A percentile compares a stretch with the other conserved stretches of the same genome.
Evolutionary conservation across 495 filamentous ascomycete genomes (phyloP).

Genomic region (Tuber microsphaerosporum): DNA sequence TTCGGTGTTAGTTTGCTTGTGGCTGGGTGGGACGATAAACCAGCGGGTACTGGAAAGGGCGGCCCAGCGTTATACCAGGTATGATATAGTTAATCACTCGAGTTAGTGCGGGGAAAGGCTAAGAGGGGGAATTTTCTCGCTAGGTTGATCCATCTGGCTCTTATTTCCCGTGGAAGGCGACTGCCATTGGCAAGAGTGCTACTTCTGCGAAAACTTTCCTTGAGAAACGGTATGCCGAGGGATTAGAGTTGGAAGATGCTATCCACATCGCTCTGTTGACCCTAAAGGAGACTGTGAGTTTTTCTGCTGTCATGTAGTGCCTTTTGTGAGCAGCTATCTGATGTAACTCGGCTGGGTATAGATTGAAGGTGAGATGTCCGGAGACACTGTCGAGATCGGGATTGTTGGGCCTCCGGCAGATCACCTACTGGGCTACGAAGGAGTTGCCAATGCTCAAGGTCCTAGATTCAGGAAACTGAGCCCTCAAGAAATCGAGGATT

Average conservation of each 20-base stretch:
- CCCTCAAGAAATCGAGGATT: slow-evolving; percentile 97
- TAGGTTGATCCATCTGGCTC: slow-evolving; percentile 85
- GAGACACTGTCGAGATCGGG: slow-evolving; percentile 97
- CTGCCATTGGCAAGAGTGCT: slow-evolving; percentile 96
- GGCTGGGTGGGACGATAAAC: slow-evolving; percentile 99
- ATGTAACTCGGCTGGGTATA: slow-evolving; percentile 2
- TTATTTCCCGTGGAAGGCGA: slow-evolving; percentile 99
- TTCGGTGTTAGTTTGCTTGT: slow-evolving; percentile 94
- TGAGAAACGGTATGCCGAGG: slow-evolving; percentile 97
- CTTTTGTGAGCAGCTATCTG: neutral
- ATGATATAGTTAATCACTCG: neutral
- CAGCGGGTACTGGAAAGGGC: slow-evolving; percentile 88
- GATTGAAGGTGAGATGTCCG: slow-evolving; percentile 98
- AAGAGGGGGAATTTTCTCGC: neutral
- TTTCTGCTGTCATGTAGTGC: neutral
- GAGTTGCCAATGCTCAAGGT: slow-evolving; percentile 79
- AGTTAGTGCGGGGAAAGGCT: neutral
- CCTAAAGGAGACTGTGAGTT: slow-evolving; percentile 73
- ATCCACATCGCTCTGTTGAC: slow-evolving; percentile 97
- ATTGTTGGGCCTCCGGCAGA: slow-evolving; percentile 93
- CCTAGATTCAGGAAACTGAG: slow-evolving; percentile 93
- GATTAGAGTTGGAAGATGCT: slow-evolving; percentile 93
- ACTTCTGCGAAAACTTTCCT: slow-evolving; percentile 97
- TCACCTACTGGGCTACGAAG: slow-evolving; percentile 84
- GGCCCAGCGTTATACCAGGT: slow-evolving; percentile 91